phyloP scores from a whole-genome alignment of 225 moss, liverwort and hornwort genomes.

The Bryoerythrophyllum caledonicum region DNA sequence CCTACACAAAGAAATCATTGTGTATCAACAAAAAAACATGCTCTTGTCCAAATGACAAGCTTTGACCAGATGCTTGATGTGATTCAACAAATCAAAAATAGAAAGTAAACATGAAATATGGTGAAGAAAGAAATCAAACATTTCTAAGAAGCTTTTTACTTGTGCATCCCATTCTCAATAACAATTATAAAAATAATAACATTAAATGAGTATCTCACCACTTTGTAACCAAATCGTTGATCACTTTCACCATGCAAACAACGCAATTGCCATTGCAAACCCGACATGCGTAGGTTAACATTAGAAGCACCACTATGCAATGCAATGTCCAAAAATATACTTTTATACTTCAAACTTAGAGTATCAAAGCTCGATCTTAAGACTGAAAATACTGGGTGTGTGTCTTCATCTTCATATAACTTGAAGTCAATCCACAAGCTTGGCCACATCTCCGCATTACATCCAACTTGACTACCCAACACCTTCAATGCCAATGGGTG shows the following conservation, averaged over 20 bases:
- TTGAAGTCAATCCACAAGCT: too few species aligned
- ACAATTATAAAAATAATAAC: too few species aligned
- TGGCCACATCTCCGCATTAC: too few species aligned
- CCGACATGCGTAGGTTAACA: too few species aligned
- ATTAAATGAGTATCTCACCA: neutral
- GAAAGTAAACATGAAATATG: too few species aligned
- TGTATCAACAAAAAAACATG: too few species aligned
- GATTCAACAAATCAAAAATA: neutral
- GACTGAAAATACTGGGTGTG: neutral
- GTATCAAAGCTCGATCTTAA: neutral
- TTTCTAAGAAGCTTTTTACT: neutral
- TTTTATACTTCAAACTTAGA: too few species aligned
- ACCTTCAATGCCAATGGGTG: neutral
- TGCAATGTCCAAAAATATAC: too few species aligned
- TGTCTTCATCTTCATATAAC: neutral
- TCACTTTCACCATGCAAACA: neutral
- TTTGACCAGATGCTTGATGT: too few species aligned
- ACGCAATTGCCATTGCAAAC: neutral
- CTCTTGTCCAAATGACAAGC: neutral
- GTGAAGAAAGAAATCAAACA: rapidly evolving
- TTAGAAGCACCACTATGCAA: too few species aligned
- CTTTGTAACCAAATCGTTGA: neutral
- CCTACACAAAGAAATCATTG: neutral
- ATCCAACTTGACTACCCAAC: too few species aligned
- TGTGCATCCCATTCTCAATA: too few species aligned